Base-by-base conservation (phyloP, 257 asterid genomes). In the Plantago ovata region DNA sequence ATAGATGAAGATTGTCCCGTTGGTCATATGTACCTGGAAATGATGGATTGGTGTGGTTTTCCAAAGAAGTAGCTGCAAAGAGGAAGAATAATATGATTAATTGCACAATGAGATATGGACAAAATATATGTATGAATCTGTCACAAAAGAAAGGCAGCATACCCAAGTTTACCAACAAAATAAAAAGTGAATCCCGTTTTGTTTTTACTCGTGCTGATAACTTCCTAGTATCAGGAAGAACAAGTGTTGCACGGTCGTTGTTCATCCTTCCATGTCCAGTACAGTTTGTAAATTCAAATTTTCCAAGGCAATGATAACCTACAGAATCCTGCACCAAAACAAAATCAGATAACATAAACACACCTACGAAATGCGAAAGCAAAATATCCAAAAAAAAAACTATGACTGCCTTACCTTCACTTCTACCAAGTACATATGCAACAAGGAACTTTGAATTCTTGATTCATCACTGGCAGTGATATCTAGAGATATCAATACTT, bases 161-260 rank as follows among this genome's bases (percentile, higher is more conserved):
- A 93, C 99, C 95, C 51, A 83, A 72, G 72, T 95, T 89, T 42
- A 93, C 69, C 70, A 93, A 86, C 81, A 90, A 78, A 61, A 93
- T 79, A 47, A 84, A 77, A 75, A 86, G 92, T 72, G 99, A 74
- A 24, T 86, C 93, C 28, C 84, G 77, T 70, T 72, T 84, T 66
- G 81, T 79, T 72, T 72, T 84, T 66, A 83, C 80, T 72, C 84
- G 94, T 50, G 81, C 71, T 32, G 90, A 81, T 49, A 93, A 73
- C 72, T 86, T 89, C 75, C 74, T 80, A 58, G 86, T 74, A 77
- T 90, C 96, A 64, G 99, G 97, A 61, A 89, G 90, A 61, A 86
- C 56, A 65, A 89, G 86, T 62, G 62, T 83, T 28, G 90, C 95
- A 70, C 72, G 84, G 61, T 78, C 74, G 56, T 55, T 83, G 65